Evolutionary conservation across 768 basidiomycete species (phyloP), one percentile per base, ranked within the genome.

Genomic region (Auricularia sp.): DNA sequence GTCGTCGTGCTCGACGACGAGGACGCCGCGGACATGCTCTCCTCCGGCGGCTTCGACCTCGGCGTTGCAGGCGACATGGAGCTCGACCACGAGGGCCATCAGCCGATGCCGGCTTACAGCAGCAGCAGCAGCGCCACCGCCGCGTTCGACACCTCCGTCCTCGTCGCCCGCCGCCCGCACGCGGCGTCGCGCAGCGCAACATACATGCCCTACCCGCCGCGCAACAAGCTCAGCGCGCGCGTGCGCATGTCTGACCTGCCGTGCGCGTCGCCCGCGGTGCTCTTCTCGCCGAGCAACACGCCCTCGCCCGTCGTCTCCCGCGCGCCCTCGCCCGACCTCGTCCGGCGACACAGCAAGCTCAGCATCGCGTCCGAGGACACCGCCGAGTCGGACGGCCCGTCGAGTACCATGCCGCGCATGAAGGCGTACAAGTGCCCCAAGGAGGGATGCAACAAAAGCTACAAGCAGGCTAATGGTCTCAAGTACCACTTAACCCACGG

Each of bases 401-500:
- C 29, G 29, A 29, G 29, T 29, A 29, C 29, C 2, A 29, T 29
- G 29, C 75, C 90, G 51, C 77, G 89, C 61, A 85, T 84, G 65
- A 94, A 94, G 75, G 91, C 93, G 3, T 95, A 94, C 84, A 82
- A 85, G 58, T 98, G 94, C 79, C 94, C 94, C 8, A 95, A 95
- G 74, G 86, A 91, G 0, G 93, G 94, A 68, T 98, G 94, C 80
- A 93, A 92, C 79, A 98, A 98, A 81, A 84, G 84, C 62, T 97
- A 96, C 80, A 96, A 96, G 80, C 94, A 96, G 76, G 92, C 92
- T 47, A 97, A 97, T 69, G 87, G 94, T 7, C 80, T 98, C 71
- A 96, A 97, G 79, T 94, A 95, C 76, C 92, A 95, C 75, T 88
- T 93, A 81, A 90, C 89, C 7, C 92, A 93, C 73, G 93, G 94